phyloP scores from a whole-genome alignment of 2,329 filamentous ascomycete species.

The Fusarium devonianum region DNA sequence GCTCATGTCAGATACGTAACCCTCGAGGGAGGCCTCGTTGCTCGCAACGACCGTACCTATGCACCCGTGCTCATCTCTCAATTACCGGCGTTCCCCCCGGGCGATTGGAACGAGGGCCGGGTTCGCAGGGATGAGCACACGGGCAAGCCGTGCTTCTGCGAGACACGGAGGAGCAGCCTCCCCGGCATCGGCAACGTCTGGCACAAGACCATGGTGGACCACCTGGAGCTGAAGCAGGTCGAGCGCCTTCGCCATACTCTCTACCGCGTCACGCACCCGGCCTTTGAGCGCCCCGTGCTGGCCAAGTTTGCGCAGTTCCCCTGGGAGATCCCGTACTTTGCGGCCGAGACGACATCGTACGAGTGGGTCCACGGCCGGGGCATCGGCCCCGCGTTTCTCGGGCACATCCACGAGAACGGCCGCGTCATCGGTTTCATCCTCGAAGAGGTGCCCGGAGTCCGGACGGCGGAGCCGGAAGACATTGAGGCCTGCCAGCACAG shows the following conservation, averaged over 20 bases:
- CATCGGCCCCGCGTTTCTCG: conserved; percentile 43
- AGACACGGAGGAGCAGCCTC: conserved; percentile 37
- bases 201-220: conserved; percentile 46
- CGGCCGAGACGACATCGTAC: conserved; percentile 44
- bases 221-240: conserved; percentile 43
- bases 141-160: conserved; percentile 41
- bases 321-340: conserved; percentile 44
- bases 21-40: conserved; percentile 46
- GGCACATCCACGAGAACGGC: conserved; percentile 43
- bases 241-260: conserved; percentile 41
- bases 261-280: conserved; percentile 37
- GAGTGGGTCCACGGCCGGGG: conserved; percentile 41
- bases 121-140: conserved; percentile 40
- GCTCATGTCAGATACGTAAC: conserved; percentile 51
- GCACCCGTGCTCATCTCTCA: conserved; percentile 43
- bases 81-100: conserved; percentile 48
- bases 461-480: conserved; percentile 41
- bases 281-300: conserved; percentile 32
- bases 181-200: conserved; percentile 46
- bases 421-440: conserved; percentile 43
- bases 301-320: conserved; percentile 42
- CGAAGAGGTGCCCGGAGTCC: conserved; percentile 35
- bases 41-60: conserved; percentile 45
- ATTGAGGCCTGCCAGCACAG: conserved; percentile 41
- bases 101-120: conserved; percentile 51